These are phyloP conservation scores for Geotrichum ghanense DNA, from an alignment of 805 yeast genomes.

Conservation along the genomic window DNA sequence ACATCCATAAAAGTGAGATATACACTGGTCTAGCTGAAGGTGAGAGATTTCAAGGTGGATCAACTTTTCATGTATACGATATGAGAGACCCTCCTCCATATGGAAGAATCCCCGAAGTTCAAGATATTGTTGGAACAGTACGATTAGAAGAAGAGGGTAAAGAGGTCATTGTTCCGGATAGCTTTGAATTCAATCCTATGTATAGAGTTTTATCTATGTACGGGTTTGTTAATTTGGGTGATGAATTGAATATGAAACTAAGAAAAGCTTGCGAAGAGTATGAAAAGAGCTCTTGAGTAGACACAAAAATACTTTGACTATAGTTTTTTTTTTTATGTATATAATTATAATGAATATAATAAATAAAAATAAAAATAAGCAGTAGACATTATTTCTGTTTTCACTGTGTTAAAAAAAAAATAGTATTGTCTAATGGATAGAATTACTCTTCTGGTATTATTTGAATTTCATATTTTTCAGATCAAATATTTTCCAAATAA, in stretches of 20 bases:
- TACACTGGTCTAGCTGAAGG: slow-evolving; percentile 22
- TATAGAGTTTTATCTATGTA: slow-evolving; percentile 41
- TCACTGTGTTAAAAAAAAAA: no score
- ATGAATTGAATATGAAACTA: slow-evolving; percentile 35
- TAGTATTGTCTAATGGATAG: no score
- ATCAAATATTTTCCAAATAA: no score
- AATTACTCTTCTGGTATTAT: no score
- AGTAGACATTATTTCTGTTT: no score
- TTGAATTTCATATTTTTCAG: no score
- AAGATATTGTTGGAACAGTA: slow-evolving; percentile 61
- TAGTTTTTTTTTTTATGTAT: no score
- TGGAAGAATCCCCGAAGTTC: slow-evolving; percentile 59
- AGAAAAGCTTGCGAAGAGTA: slow-evolving; percentile 25
- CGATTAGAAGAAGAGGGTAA: slow-evolving; percentile 43
- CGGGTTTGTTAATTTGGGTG: slow-evolving; percentile 44
- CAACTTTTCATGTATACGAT: slow-evolving; percentile 63
- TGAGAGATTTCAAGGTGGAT: slow-evolving; percentile 31
- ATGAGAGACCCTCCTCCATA: slow-evolving; percentile 51
- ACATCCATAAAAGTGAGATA: slow-evolving; percentile 21
- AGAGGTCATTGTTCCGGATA: slow-evolving; percentile 39
- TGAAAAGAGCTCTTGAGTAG: no score
- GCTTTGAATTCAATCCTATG: slow-evolving; percentile 48
- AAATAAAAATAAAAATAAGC: no score
- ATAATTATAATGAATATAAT: no score
- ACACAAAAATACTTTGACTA: no score